These are phyloP conservation scores for Microcera coccophila DNA, from an alignment of 2,329 filamentous ascomycete species.

Conservation along the genomic window DNA sequence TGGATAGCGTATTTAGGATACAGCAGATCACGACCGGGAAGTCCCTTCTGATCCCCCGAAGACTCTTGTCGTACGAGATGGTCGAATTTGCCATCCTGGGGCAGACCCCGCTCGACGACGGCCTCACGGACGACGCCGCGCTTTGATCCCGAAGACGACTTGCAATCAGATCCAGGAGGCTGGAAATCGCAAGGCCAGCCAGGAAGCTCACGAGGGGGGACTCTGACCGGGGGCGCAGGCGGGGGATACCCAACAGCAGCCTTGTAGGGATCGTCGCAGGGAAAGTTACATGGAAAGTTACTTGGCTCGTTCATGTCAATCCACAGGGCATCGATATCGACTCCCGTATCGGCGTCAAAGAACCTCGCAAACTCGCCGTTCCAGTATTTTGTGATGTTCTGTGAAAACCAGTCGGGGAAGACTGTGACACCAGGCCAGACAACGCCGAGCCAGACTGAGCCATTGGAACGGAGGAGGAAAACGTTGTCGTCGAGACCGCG, in stretches of 20 bases:
- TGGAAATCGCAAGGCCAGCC: conserved; percentile 55
- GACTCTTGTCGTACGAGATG: conserved; percentile 42
- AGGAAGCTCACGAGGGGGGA: conserved; percentile 60
- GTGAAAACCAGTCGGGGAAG: conserved; percentile 74
- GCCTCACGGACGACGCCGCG: not conserved
- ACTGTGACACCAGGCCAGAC: conserved; percentile 74
- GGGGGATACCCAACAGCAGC: conserved; percentile 51
- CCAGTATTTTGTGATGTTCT: conserved; percentile 64
- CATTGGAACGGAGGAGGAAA: conserved; percentile 52
- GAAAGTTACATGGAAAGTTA: conserved; percentile 31
- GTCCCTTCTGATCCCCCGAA: conserved; percentile 41
- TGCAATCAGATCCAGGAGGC: conserved; percentile 21
- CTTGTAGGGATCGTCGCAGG: conserved; percentile 26
- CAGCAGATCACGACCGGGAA: conserved; percentile 58
- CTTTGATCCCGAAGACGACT: not conserved
- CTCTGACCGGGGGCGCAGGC: conserved; percentile 57
- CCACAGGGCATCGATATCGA: conserved; percentile 76
- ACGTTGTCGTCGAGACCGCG: conserved; percentile 43
- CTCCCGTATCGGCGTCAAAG: conserved; percentile 59
- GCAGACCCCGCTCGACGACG: not conserved
- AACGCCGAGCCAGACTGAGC: conserved; percentile 56
- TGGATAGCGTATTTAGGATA: conserved; percentile 75
- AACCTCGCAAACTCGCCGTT: conserved; percentile 61
- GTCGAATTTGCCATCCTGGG: conserved; percentile 1
- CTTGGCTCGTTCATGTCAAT: conserved; percentile 61